These are phyloP conservation scores for Thecaphora thlaspeos DNA, from an alignment of 1,284 basidiomycete genomes.

Conservation along the genomic window DNA sequence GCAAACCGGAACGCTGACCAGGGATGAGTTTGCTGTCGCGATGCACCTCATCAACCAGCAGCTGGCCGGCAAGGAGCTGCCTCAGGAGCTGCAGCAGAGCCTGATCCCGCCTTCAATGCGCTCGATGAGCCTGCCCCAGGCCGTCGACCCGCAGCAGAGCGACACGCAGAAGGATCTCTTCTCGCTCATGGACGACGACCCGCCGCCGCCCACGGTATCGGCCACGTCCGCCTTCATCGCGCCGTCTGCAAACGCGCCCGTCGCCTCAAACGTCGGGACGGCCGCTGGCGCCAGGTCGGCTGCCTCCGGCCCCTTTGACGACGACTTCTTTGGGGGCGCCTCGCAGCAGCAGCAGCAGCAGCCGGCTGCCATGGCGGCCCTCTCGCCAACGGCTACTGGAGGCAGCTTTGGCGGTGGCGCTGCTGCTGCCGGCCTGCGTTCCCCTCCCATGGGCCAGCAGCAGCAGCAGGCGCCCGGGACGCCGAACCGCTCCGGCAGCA, in stretches of 20 bases:
- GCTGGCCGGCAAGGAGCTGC: constrained; percentile 75
- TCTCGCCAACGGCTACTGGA: constrained; percentile 37
- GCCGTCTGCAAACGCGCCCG: constrained; percentile 27
- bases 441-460: no score
- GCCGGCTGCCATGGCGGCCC: constrained; percentile 20
- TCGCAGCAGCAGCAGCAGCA: constrained; percentile 9
- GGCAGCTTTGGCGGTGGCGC: constrained; percentile 27
- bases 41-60: constrained; percentile 91
- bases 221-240: constrained; percentile 46
- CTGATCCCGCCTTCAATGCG: constrained; percentile 81
- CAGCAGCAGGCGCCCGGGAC: neutral
- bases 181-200: constrained; percentile 68
- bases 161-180: constrained; percentile 59
- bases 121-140: constrained; percentile 42
- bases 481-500: neutral
- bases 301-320: constrained; percentile 44
- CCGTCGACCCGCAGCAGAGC: constrained; percentile 44
- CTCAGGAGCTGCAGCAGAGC: constrained; percentile 68
- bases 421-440: constrained; percentile 3
- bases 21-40: constrained; percentile 93
- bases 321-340: constrained; percentile 44
- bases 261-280: constrained; percentile 57
- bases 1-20: constrained; percentile 80
- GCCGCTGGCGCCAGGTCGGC: constrained; percentile 61
- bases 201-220: constrained; percentile 37